Percentiles rank a stretch among this genome's conserved stretches.
phyloP scores from a whole-genome alignment of 305 asterid species.

The Ajuga reptans region DNA sequence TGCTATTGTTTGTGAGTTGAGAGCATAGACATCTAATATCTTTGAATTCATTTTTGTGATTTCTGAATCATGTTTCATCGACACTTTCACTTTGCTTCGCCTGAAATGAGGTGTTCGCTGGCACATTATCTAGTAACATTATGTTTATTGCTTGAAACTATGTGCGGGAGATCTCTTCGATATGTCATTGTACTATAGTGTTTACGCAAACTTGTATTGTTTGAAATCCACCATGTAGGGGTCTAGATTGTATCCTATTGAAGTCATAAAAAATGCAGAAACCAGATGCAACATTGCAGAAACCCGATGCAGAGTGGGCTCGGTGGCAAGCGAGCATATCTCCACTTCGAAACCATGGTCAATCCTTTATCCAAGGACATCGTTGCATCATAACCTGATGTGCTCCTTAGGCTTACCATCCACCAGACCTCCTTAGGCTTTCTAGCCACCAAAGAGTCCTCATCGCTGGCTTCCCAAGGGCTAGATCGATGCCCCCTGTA shows the following conservation, averaged over 20 bases:
- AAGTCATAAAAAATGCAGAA: not conserved
- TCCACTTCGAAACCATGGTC: too few relatives aligned
- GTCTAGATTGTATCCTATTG: not conserved
- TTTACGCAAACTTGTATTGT: not conserved
- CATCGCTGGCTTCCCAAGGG: too few relatives aligned
- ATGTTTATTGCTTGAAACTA: not conserved
- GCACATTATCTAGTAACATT: not conserved
- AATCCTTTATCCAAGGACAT: too few relatives aligned
- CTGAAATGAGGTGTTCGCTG: not conserved
- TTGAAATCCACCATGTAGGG: not conserved
- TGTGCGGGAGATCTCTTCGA: not conserved
- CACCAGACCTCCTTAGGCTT: too few relatives aligned
- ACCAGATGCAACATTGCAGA: too few relatives aligned
- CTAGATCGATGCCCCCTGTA: too few relatives aligned
- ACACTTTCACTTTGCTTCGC: not conserved
- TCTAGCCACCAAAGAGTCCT: too few relatives aligned
- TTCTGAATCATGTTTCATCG: not conserved
- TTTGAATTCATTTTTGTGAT: not conserved
- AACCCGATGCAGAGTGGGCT: too few relatives aligned
- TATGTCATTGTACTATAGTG: not conserved
- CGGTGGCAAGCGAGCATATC: too few relatives aligned
- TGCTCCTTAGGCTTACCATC: too few relatives aligned
- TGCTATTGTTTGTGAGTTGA: not conserved
- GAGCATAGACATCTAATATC: not conserved
- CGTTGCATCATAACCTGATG: too few relatives aligned